Base-by-base conservation (phyloP, 2,329 filamentous ascomycete genomes). In the Cadophora sp. region DNA sequence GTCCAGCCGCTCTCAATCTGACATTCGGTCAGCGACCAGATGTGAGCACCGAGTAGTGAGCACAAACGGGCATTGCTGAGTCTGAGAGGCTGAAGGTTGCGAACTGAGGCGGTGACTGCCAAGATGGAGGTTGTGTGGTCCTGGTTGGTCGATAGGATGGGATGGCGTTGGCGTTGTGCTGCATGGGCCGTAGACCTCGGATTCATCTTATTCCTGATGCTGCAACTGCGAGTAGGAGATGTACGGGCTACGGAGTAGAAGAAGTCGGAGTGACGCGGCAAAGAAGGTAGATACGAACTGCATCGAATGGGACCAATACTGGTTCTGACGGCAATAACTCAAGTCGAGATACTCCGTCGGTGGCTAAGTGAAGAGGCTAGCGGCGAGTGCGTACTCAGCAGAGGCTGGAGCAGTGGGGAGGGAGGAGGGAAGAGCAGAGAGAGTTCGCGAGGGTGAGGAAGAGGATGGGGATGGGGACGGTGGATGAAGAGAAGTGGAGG, bases 131-230 rank as follows among this genome's bases (percentile, higher is more conserved):
- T 16, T 22, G 22, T 11, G 36, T 39, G 36, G 36, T 39, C 11
- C 16, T 51, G 48, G 22, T 53, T 53, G 50, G 50, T 4, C 50
- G 50, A 53, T 11, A 30, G 22, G 50, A 18, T 33, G 27, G 50
- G 24, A 27, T 53, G 48, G 13, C 22, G 22, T 11, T 53, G 48
- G 13, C 22, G 22, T 11, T 27, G 50, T 27, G 27, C 27, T 30
- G 6, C 27, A 30, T 30, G 27, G 27, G 27, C 27, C 4, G 27
- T 6, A n/a, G 22, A 53, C 50, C 50, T 53, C 50, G 50, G 24
- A n/a, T n/a, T 53, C 50, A 53, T 53, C 50, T 53, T 51, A 51
- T 30, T n/a, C 14, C 50, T 53, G 18, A 8, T 33, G 50, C 50
- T 53, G 16, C 27, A 30, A 30, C 27, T 4, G 27, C 27, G 27